Evolutionary conservation across 2,329 filamentous ascomycete genomes (phyloP), one percentile per base, ranked within the genome.

Genomic region (Ophiocordyceps unilateralis): DNA sequence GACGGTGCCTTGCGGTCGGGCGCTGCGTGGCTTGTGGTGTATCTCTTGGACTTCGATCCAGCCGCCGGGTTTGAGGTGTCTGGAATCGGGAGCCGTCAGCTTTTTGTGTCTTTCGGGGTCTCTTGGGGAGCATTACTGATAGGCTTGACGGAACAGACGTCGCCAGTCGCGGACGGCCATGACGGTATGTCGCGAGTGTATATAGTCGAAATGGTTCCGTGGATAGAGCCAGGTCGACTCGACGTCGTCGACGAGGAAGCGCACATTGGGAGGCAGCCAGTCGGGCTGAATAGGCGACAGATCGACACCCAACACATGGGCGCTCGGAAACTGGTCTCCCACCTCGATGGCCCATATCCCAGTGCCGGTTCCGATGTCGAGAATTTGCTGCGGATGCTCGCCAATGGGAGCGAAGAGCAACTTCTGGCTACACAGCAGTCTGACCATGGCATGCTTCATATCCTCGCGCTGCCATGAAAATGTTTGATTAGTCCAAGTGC

Each of bases 261-360:
- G 61, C 19, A 74, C 63, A 48, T 76, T 76, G 4, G 71, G 67
- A 4, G 72, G 73, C 11, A 76, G 55, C 64, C 66, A 68, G 37
- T 62, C 59, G 1, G 67, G 66, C 49, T 71, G 67, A 30, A 70
- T 70, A 2, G 68, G 67, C 5, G 66, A 67, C 11, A 69, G 52
- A 46, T 70, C 65, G 28, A 65, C 60, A 39, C 65, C 66, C 5
- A 66, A 48, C n/a, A 69, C 55, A 41, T 62, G 58, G 2, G 67
- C 62, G 38, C 60, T 59, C 7, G 64, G 61, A 40, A 59, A 67
- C 40, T 57, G 50, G 46, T 69, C 67, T 14, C 62, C 67, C 61
- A 80, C 68, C 48, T 75, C 72, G 43, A 76, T 74, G 10, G 71
- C 69, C 72, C 72, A 76, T 7, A 73, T 72, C 2, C 72, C 72